A percentile compares a stretch with the other conserved stretches of the same genome.
phyloP scores from a whole-genome alignment of 805 yeast species.

The Blastobotrys robertii region DNA sequence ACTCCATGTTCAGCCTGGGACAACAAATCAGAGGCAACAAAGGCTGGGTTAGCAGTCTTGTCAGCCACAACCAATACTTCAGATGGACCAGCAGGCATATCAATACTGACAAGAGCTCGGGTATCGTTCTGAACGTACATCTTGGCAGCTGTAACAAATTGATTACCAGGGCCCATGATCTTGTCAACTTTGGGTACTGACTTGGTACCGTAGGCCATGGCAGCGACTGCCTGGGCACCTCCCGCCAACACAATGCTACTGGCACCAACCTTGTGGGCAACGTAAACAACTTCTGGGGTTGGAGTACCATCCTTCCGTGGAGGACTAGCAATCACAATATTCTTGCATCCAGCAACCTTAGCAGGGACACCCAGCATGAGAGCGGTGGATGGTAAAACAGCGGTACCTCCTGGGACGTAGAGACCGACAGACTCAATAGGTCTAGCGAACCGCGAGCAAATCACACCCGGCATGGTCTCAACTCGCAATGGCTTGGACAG shows the following conservation, averaged over 20 bases:
- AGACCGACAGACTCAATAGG: slow-evolving; percentile 93
- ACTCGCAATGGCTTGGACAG: slow-evolving; percentile 53
- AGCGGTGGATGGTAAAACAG: slow-evolving; percentile 95
- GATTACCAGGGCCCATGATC: slow-evolving; percentile 98
- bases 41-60: slow-evolving; percentile 78
- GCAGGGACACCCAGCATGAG: slow-evolving; percentile 99
- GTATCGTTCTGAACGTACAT: slow-evolving; percentile 96
- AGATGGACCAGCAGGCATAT: slow-evolving; percentile 99
- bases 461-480: slow-evolving; percentile 90
- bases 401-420: slow-evolving; percentile 98
- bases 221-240: slow-evolving; percentile 98
- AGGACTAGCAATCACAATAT: slow-evolving; percentile 89
- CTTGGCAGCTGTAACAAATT: slow-evolving; percentile 98
- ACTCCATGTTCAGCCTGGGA: slow-evolving; percentile 99
- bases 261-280: slow-evolving; percentile 94
- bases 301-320: slow-evolving; percentile 88
- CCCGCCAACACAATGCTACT: slow-evolving; percentile 87
- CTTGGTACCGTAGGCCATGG: slow-evolving; percentile 98
- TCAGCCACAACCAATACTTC: slow-evolving; percentile 95
- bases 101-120: slow-evolving; percentile 88
- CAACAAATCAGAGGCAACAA: slow-evolving; percentile 90
- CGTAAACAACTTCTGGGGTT: slow-evolving; percentile 95
- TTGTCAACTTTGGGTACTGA: slow-evolving; percentile 89
- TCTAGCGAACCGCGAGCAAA: slow-evolving; percentile 88
- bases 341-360: slow-evolving; percentile 91